Evolutionary conservation across 169 alveolate genomes (phyloP), one percentile per base, ranked within the genome.

Genomic region (Theileria equi): DNA sequence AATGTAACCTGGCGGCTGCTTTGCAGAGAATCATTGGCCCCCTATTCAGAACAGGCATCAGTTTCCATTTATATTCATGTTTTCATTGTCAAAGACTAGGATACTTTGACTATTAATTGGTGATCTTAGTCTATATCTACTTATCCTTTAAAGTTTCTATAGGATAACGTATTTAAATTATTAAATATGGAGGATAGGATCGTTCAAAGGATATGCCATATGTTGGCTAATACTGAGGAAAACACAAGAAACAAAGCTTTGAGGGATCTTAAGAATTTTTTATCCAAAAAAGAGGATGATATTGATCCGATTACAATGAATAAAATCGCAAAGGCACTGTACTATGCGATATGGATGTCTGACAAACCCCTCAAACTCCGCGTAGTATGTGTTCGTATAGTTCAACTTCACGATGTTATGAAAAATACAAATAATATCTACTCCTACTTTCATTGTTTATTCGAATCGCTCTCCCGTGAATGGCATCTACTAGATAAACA

Each of bases 331-430:
- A 76, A 65, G 43, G 79, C 79, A 13, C 55, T 76, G 13, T 76
- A 76, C 44, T 76, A 55, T 59, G 44, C 43, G 57, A 54, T 76
- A 0, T 76, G 85, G 85, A 55, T 65, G 80, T 55, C 85, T 13
- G 85, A 76, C 19, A 65, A 65, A 32, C 85, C 85, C n/a, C 34
- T 76, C 3, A 64, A 76, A 28, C 57, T 59, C 21, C 29, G 80
- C 25, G 44, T 29, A 52, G 58, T 76, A 16, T 63, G 69, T 7
- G 76, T 76, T 25, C 28, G 59, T 17, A 66, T 76, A 6, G 69
- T 58, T 7, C 73, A 76, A 28, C n/a, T 59, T n/a, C 62, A 76
- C 44, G 34, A 26, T 17, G 25, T 43, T 10, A 40, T 76, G 36
- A 43, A 29, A n/a, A 65, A 57, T 17, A 38, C 55, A 1, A 50